Evolutionary conservation across 768 basidiomycete species (phyloP).

Genomic region (Sarcodon sp.): DNA sequence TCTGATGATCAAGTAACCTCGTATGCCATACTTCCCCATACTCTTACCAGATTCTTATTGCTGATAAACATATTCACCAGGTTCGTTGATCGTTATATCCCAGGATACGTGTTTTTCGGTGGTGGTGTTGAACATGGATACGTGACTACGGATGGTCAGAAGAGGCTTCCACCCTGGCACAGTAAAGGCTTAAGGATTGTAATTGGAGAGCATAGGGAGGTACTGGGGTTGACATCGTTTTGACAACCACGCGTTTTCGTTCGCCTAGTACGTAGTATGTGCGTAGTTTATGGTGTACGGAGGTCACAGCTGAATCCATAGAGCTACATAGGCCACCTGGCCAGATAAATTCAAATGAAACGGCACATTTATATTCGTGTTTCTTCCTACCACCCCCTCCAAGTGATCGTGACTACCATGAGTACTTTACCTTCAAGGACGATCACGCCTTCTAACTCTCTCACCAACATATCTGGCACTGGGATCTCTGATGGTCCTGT

Average conservation of each 20-base stretch:
- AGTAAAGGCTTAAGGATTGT: slow-evolving; percentile 38
- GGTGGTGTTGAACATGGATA: slow-evolving; percentile 34
- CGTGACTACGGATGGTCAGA: slow-evolving; percentile 7
- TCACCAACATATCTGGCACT: too few species aligned
- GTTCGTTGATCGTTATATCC: slow-evolving; percentile 89
- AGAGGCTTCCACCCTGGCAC: slow-evolving; percentile 24
- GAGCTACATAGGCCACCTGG: too few species aligned
- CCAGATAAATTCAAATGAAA: too few species aligned
- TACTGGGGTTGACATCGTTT: slow-evolving; percentile 28
- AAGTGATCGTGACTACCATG: too few species aligned
- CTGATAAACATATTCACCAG: slow-evolving; percentile 20
- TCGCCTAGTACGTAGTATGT: too few species aligned
- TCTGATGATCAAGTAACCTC: slow-evolving; percentile 61
- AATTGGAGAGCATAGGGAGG: slow-evolving; percentile 40
- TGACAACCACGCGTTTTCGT: slow-evolving; percentile 11
- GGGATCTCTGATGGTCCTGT: too few species aligned
- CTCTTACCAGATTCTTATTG: not conserved
- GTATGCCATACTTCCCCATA: slow-evolving; percentile 14
- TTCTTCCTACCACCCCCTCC: too few species aligned
- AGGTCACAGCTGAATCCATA: too few species aligned
- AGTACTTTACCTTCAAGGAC: too few species aligned
- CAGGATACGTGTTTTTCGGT: slow-evolving; percentile 82
- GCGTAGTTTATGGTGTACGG: too few species aligned
- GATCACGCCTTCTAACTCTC: too few species aligned
- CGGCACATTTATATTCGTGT: too few species aligned